Conservation (phyloP, 116 monocot species). For the Trichopus zeylanicus region DNA sequence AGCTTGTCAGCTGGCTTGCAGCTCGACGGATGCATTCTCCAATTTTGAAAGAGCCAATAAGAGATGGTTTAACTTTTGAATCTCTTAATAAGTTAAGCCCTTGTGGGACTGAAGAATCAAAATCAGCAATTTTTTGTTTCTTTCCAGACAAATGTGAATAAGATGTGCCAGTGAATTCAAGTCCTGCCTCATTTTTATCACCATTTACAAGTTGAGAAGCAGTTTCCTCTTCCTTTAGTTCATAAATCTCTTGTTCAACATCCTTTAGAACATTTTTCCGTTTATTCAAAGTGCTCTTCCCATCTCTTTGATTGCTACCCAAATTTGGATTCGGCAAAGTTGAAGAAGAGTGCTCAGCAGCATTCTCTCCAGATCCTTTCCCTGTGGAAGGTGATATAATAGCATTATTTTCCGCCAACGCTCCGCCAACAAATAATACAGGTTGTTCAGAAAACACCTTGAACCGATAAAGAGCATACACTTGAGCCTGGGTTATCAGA, state of each 20-base stretch:
- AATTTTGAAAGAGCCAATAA: conserved; percentile 75
- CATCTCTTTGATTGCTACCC: conserved; percentile 4
- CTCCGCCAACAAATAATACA: conserved; percentile 13
- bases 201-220: conserved; percentile 5
- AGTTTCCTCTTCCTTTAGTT: conserved; percentile 17
- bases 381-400: not conserved
- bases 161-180: not conserved
- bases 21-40: conserved; percentile 86
- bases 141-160: conserved; percentile 8
- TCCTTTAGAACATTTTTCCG: conserved; percentile 6
- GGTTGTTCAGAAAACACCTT: conserved; percentile 27
- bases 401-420: conserved; percentile 12
- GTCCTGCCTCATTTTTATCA: not conserved
- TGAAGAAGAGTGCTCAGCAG: not conserved
- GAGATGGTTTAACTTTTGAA: conserved; percentile 27
- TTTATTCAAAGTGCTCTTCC: conserved; percentile 1
- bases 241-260: conserved; percentile 13
- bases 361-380: not conserved
- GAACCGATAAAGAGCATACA: conserved; percentile 42
- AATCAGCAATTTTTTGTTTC: conserved; percentile 13
- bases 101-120: conserved; percentile 16
- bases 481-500: conserved; percentile 40
- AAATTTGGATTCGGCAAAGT: too few relatives aligned
- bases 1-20: conserved; percentile 78
- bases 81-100: conserved; percentile 28